Conservation (phyloP, 306 rosid species). For the Lablab purpureus region DNA sequence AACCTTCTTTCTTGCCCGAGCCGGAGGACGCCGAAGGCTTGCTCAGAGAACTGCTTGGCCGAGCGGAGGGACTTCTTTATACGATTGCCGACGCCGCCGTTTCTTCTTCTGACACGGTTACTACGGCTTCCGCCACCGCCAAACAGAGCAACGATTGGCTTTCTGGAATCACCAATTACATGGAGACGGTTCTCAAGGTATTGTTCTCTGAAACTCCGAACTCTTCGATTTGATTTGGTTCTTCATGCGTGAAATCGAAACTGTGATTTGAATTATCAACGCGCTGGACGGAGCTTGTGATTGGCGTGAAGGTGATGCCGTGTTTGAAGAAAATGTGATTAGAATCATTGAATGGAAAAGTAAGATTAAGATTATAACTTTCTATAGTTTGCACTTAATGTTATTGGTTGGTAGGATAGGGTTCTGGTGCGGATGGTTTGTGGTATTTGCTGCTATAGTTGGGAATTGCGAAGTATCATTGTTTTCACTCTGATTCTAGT, state of each 20-base stretch:
- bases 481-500: constrained; percentile 11
- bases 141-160: constrained; percentile 87
- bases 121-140: constrained; percentile 44
- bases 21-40: constrained; percentile 58
- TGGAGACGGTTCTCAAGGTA: constrained; percentile 86
- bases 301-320: background rate
- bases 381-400: background rate
- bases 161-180: constrained; percentile 81
- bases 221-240: constrained; percentile 26
- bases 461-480: constrained; percentile 14
- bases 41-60: constrained; percentile 59
- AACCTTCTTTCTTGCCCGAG: constrained; percentile 67
- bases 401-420: constrained; percentile 27
- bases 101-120: constrained; percentile 62
- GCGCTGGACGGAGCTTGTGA: background rate
- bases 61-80: constrained; percentile 82
- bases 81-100: constrained; percentile 93
- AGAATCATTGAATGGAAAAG: background rate
- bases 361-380: background rate
- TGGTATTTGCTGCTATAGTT: constrained; percentile 13
- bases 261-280: constrained; percentile 24
- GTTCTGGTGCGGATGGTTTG: constrained; percentile 11
- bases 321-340: constrained; percentile 15
- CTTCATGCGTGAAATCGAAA: background rate
- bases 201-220: background rate